phyloP scores from a whole-genome alignment of 169 alveolate genomes.

The Plasmodium cynomolgi region DNA sequence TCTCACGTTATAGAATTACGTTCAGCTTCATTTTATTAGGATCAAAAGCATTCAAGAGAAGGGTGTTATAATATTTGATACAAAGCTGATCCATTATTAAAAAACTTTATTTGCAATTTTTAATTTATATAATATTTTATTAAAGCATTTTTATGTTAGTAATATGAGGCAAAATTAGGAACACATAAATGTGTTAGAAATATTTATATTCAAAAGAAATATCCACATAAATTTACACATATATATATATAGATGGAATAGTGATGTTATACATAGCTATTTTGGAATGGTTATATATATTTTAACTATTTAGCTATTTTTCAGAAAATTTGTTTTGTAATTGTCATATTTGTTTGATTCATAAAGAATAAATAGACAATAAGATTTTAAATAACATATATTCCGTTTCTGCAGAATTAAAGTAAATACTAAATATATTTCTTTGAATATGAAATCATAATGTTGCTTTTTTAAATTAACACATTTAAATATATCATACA shows the following conservation, averaged over 20 bases:
- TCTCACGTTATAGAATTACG: neutral
- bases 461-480: neutral
- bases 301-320: neutral
- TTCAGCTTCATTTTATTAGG: neutral
- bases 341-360: neutral
- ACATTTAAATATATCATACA: neutral
- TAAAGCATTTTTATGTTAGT: neutral
- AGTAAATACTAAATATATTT: neutral
- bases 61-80: neutral
- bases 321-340: neutral
- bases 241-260: neutral
- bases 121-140: neutral
- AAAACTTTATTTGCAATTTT: neutral
- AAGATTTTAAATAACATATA: neutral
- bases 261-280: neutral
- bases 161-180: neutral
- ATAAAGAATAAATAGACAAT: neutral
- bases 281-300: neutral
- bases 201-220: neutral
- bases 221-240: neutral
- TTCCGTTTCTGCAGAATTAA: neutral
- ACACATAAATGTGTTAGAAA: neutral
- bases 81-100: neutral
- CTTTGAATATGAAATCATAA: neutral
- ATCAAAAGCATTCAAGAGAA: neutral